These are phyloP conservation scores for Hypomyces rosellus DNA, from an alignment of 2,329 filamentous ascomycete genomes.

Conservation along the genomic window DNA sequence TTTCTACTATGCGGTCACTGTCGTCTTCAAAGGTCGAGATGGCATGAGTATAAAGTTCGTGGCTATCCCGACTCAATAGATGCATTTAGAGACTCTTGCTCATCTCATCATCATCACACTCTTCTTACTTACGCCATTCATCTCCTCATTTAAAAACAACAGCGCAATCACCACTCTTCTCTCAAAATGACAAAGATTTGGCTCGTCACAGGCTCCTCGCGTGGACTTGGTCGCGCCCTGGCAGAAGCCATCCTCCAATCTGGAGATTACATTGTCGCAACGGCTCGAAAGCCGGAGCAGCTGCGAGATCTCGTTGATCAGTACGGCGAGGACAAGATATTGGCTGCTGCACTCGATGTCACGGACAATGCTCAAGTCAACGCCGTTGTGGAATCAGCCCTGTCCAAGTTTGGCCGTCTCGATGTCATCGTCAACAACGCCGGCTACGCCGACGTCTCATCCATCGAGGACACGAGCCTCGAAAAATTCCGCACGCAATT, in stretches of 20 bases:
- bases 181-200: conserved; percentile 21
- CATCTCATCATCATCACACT: no score
- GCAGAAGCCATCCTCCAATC: conserved; percentile 29
- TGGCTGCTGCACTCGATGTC: conserved; percentile 44
- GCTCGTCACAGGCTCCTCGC: conserved; percentile 42
- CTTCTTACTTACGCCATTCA: no score
- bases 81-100: no score
- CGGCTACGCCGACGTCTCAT: conserved; percentile 46
- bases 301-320: conserved; percentile 29
- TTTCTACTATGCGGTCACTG: no score
- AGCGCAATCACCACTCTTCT: no score
- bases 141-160: no score
- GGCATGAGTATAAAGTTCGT: no score
- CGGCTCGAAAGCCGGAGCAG: conserved; percentile 30
- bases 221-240: conserved; percentile 39
- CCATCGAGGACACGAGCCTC: conserved; percentile 46
- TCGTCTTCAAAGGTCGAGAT: no score
- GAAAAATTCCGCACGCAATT: conserved; percentile 45
- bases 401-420: conserved; percentile 44
- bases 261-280: conserved; percentile 40
- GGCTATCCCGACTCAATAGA: no score
- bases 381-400: conserved; percentile 28
- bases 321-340: conserved; percentile 35
- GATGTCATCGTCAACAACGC: conserved; percentile 58
- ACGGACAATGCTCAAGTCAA: conserved; percentile 38